These are phyloP conservation scores for Phytophthora sp. DNA, from an alignment of 352 stramenopile genomes.

Conservation along the genomic window DNA sequence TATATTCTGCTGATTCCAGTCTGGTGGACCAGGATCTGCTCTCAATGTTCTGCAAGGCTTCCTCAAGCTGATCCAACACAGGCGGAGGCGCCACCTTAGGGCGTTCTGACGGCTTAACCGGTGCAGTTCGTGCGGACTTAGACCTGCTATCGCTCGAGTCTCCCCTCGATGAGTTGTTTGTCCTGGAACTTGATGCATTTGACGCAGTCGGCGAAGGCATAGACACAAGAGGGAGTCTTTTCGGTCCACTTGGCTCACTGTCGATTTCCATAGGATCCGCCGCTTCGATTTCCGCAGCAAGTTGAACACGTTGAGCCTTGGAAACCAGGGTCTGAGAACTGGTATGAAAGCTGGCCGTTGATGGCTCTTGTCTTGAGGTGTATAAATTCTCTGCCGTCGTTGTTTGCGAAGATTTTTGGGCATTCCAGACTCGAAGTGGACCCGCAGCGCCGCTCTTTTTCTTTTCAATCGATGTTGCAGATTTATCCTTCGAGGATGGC, in stretches of 20 bases:
- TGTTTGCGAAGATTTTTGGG: slow-evolving; percentile 25
- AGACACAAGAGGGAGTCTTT: slow-evolving; percentile 8
- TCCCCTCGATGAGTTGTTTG: slow-evolving; percentile 20
- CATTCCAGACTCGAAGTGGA: slow-evolving; percentile 47
- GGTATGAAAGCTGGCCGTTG: slow-evolving; percentile 39
- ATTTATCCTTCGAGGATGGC: slow-evolving; percentile 23
- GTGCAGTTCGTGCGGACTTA: slow-evolving; percentile 6
- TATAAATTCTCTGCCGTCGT: slow-evolving; percentile 38
- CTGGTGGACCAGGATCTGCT: slow-evolving; percentile 71
- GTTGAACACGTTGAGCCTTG: slow-evolving; percentile 51
- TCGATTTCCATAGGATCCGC: slow-evolving; percentile 25
- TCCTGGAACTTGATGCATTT: slow-evolving; percentile 30
- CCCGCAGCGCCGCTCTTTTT: slow-evolving; percentile 28
- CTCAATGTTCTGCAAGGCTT: slow-evolving; percentile 54
- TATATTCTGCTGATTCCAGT: slow-evolving; percentile 63
- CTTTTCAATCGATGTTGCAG: slow-evolving; percentile 17
- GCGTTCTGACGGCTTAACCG: slow-evolving; percentile 19
- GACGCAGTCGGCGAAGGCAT: slow-evolving; percentile 31
- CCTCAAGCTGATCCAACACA: slow-evolving; percentile 52
- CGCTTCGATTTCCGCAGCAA: slow-evolving; percentile 18
- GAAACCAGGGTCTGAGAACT: slow-evolving; percentile 25
- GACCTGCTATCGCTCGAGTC: slow-evolving; percentile 17
- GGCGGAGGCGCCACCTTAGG: slow-evolving; percentile 5
- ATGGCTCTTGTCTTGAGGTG: slow-evolving; percentile 31
- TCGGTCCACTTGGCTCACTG: slow-evolving; percentile 15